phyloP scores from a whole-genome alignment of 2,329 filamentous ascomycete species.

The Beauveria asiatica region DNA sequence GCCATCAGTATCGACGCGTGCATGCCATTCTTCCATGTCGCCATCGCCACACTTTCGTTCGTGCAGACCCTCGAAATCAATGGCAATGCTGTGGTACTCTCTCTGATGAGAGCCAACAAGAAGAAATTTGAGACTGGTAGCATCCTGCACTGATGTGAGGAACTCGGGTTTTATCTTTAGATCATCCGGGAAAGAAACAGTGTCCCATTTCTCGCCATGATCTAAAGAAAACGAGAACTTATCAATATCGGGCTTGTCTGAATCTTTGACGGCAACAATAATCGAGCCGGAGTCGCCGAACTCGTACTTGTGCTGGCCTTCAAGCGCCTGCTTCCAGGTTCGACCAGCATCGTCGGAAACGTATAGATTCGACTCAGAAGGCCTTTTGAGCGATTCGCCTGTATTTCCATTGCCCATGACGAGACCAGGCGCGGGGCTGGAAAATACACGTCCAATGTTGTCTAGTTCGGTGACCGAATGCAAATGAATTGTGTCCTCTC shows the following conservation, averaged over 20 bases:
- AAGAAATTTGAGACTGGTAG: conserved; percentile 85
- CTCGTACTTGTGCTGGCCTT: conserved; percentile 89
- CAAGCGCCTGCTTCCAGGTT: conserved; percentile 67
- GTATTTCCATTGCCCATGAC: conserved; percentile 93
- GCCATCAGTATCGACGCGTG: conserved; percentile 69
- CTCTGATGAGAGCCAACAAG: conserved; percentile 56
- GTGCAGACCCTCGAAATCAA: conserved; percentile 78
- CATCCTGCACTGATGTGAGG: conserved; percentile 84
- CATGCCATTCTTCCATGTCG: conserved; percentile 85
- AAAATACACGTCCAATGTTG: conserved; percentile 82
- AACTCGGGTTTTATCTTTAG: conserved; percentile 62
- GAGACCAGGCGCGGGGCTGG: conserved; percentile 84
- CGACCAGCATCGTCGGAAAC: conserved; percentile 86
- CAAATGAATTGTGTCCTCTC: conserved; percentile 66
- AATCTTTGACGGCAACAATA: conserved; percentile 73
- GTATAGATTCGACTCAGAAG: conserved; percentile 69
- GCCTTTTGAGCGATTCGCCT: conserved; percentile 62
- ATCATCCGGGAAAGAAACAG: conserved; percentile 56
- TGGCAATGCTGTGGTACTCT: conserved; percentile 56
- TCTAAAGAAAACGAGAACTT: conserved; percentile 72
- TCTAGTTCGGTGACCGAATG: conserved; percentile 83
- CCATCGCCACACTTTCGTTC: conserved; percentile 67
- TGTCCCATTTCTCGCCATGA: conserved; percentile 78
- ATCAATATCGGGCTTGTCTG: conserved; percentile 48
- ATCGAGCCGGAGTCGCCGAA: conserved; percentile 91